Percentiles rank a stretch among this genome's conserved stretches.
phyloP scores from a whole-genome alignment of 2,329 filamentous ascomycete species.

The Mariannaea elegans region DNA sequence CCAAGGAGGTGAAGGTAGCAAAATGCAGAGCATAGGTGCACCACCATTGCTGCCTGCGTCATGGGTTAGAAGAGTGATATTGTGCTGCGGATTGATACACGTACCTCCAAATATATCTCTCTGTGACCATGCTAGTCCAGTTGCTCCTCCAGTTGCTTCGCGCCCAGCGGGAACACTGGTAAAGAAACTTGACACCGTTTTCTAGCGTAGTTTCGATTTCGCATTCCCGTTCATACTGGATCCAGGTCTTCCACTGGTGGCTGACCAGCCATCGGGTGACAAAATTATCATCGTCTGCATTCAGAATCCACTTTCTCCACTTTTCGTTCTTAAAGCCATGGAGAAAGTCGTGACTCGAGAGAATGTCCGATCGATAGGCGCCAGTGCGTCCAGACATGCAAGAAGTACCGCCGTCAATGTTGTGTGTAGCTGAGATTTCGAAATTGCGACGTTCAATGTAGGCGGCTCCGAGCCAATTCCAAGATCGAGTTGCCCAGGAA shows the following conservation, averaged over 20 bases:
- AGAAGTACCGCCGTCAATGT: slow-evolving; percentile 94
- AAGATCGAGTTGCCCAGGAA: slow-evolving; percentile 70
- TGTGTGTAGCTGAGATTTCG: slow-evolving; percentile 94
- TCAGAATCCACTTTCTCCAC: slow-evolving; percentile 88
- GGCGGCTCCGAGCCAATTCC: slow-evolving; percentile 89
- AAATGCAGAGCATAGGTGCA: slow-evolving; percentile 92
- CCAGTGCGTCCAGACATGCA: slow-evolving; percentile 96
- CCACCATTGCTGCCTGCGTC: slow-evolving; percentile 83
- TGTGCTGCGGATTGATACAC: slow-evolving; percentile 48
- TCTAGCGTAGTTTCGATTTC: slow-evolving; percentile 94
- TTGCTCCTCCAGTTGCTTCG: slow-evolving; percentile 99
- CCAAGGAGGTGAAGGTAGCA: slow-evolving; percentile 90
- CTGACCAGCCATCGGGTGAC: slow-evolving; percentile 95
- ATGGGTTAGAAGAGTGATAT: slow-evolving; percentile 31
- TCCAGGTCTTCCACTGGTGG: slow-evolving; percentile 91
- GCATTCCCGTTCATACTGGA: slow-evolving; percentile 92
- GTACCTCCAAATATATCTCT: slow-evolving; percentile 88
- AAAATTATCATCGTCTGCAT: slow-evolving; percentile 98
- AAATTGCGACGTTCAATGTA: slow-evolving; percentile 97
- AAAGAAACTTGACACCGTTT: slow-evolving; percentile 86
- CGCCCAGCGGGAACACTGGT: slow-evolving; percentile 94
- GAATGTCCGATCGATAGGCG: slow-evolving; percentile 88
- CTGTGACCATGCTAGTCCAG: slow-evolving; percentile 85
- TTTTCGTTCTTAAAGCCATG: slow-evolving; percentile 91
- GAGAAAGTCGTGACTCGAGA: slow-evolving; percentile 85